Evolutionary conservation across 2,329 filamentous ascomycete species (phyloP).

Genomic region (Cercospora sp.): DNA sequence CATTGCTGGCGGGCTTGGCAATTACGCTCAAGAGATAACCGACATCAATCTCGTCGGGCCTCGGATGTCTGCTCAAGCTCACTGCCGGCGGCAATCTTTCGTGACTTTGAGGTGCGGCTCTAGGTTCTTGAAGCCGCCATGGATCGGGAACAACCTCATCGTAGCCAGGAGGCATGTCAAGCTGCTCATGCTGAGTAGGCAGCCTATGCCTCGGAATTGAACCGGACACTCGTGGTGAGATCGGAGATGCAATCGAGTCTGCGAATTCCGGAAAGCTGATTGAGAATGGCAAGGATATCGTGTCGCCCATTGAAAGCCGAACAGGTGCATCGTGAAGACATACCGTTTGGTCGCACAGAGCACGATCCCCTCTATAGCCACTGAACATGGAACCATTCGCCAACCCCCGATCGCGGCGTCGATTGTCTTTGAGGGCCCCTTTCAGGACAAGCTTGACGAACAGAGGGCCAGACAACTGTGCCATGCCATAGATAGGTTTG

Average conservation of each 20-base stretch:
- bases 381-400: background rate
- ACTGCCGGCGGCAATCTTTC: background rate
- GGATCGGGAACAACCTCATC: background rate
- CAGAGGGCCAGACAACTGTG: constrained; percentile 1
- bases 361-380: background rate
- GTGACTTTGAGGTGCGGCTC: background rate
- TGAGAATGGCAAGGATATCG: background rate
- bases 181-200: background rate
- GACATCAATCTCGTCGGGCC: background rate
- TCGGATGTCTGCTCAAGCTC: background rate
- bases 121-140: background rate
- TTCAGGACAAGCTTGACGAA: background rate
- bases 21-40: background rate
- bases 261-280: constrained; percentile 2
- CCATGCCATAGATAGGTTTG: background rate
- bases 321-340: background rate
- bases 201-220: background rate
- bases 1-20: background rate
- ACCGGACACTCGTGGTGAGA: background rate
- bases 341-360: background rate
- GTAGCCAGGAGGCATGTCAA: background rate
- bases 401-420: background rate
- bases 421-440: background rate
- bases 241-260: background rate
- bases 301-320: background rate